Evolutionary conservation across 192 early-diverging fungal genomes (phyloP).

Genomic region (Coemansia sp.): DNA sequence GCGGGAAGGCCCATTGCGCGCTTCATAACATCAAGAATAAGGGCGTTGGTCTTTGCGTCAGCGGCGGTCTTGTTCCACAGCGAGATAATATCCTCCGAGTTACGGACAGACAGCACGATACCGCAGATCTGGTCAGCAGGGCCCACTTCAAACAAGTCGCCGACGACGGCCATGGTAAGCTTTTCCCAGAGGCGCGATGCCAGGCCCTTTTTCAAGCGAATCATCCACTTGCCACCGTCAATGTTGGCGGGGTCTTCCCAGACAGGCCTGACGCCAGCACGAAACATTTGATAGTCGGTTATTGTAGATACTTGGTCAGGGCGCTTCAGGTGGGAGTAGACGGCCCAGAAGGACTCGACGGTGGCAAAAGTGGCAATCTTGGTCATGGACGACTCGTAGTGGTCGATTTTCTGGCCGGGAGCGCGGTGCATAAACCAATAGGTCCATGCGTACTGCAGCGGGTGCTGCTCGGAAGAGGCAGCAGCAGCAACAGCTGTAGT

Average conservation of each 20-base stretch:
- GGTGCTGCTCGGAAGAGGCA: conserved; percentile 54
- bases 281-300: conserved; percentile 92
- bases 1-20: conserved; percentile 78
- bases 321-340: conserved; percentile 76
- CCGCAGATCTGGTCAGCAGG: conserved; percentile 79
- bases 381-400: conserved; percentile 89
- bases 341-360: conserved; percentile 77
- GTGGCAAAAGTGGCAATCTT: conserved; percentile 78
- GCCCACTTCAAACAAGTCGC: conserved; percentile 87
- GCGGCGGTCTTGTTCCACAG: conserved; percentile 91
- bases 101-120: conserved; percentile 88
- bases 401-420: conserved; percentile 78
- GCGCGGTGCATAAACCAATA: conserved; percentile 95
- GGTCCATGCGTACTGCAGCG: conserved; percentile 80
- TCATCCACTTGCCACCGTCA: conserved; percentile 95
- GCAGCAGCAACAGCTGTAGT: background rate
- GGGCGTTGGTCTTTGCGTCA: conserved; percentile 77
- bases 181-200: conserved; percentile 90
- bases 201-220: conserved; percentile 88
- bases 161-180: conserved; percentile 83
- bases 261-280: conserved; percentile 86
- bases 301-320: conserved; percentile 83
- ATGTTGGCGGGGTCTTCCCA: conserved; percentile 91
- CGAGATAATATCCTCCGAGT: conserved; percentile 91
- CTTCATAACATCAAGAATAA: conserved; percentile 90